These are phyloP conservation scores for Bothriochloa decipiens DNA, from an alignment of 176 grass and related monocot genomes.

Conservation along the genomic window DNA sequence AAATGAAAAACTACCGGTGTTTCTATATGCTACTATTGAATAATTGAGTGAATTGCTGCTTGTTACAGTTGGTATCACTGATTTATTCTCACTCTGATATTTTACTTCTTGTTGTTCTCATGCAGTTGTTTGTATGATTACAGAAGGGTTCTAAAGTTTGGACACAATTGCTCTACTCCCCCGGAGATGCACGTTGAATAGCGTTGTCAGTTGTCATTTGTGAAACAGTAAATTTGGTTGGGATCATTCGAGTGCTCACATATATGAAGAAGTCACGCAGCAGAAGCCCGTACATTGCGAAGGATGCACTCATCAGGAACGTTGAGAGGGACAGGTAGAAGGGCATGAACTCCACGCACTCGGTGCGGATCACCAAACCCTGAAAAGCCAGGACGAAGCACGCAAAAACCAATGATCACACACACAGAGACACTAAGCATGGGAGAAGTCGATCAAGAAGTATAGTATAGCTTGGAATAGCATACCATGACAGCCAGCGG, in stretches of 20 bases:
- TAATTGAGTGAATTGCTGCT: not conserved
- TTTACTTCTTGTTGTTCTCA: not conserved
- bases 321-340: conserved; percentile 84
- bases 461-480: not conserved
- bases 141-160: not conserved
- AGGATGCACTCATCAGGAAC: conserved; percentile 68
- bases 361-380: conserved; percentile 79
- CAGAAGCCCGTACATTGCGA: conserved; percentile 66
- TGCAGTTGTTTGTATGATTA: not conserved
- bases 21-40: not conserved
- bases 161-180: not conserved
- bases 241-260: conserved; percentile 39
- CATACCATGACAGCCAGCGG: conserved; percentile 75
- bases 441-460: not conserved
- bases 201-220: not conserved
- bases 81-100: not conserved
- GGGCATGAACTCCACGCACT: conserved; percentile 93
- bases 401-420: not conserved
- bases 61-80: not conserved
- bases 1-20: too few relatives aligned
- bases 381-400: conserved; percentile 32
- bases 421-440: not conserved
- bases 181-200: not conserved
- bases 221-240: not conserved
- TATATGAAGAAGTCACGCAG: conserved; percentile 77